These are phyloP conservation scores for Solanum gandarillasii DNA, from an alignment of 257 asterid genomes.

Conservation along the genomic window DNA sequence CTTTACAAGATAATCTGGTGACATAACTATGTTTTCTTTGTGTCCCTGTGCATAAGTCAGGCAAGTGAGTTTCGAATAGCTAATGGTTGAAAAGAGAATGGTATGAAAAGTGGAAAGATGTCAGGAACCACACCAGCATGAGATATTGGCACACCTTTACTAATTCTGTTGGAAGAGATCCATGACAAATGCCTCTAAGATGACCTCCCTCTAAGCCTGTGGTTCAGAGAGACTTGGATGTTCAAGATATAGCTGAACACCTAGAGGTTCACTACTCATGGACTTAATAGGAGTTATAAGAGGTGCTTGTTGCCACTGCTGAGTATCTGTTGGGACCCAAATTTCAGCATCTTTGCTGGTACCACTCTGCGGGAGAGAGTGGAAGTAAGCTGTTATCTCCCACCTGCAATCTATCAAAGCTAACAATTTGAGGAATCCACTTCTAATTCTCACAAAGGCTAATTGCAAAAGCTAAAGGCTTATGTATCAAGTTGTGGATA, in stretches of 20 bases:
- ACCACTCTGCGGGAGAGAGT: conserved; percentile 44
- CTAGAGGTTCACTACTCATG: conserved; percentile 74
- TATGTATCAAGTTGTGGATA: background rate
- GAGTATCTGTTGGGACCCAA: conserved; percentile 77
- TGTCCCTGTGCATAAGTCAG: background rate
- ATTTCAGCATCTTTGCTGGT: conserved; percentile 47
- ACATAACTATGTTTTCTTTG: background rate
- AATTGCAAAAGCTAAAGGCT: background rate
- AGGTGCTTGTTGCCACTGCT: conserved; percentile 85
- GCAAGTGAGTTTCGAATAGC: background rate
- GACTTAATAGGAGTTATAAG: conserved; percentile 73
- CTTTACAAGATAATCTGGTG: background rate
- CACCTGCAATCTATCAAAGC: conserved; percentile 65
- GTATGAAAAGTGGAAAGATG: background rate
- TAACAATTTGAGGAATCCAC: background rate
- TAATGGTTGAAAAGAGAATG: background rate
- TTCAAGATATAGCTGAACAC: conserved; percentile 74
- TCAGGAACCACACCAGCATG: background rate
- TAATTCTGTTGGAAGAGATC: background rate
- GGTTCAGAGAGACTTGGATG: conserved; percentile 50
- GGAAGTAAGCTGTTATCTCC: conserved; percentile 80
- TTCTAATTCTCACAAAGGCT: background rate
- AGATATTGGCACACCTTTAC: background rate
- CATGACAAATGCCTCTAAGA: background rate
- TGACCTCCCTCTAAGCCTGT: background rate